These are phyloP conservation scores for Lichtheimia corymbifera DNA, from an alignment of 371 early-diverging fungal genomes.

Conservation along the genomic window DNA sequence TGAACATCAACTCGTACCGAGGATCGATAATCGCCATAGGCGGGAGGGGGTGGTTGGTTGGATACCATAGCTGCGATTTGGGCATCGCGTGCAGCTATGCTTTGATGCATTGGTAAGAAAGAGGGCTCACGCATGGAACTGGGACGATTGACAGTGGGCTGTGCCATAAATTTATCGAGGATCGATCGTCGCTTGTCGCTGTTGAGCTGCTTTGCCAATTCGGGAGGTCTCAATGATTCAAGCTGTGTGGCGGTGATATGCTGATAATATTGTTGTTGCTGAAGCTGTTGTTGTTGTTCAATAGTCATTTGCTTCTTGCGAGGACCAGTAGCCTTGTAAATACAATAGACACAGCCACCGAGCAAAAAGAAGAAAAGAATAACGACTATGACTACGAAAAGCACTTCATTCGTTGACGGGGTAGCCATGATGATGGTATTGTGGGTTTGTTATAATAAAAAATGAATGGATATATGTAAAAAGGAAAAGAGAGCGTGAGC, in stretches of 20 bases:
- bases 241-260: slow-evolving; percentile 26
- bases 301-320: slow-evolving; percentile 12
- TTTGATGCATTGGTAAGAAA: slow-evolving; percentile 18
- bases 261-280: slow-evolving; percentile 19
- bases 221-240: slow-evolving; percentile 22
- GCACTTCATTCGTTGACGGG: slow-evolving; percentile 24
- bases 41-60: slow-evolving; percentile 12
- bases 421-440: slow-evolving; percentile 14
- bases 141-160: slow-evolving; percentile 6
- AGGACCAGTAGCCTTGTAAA: slow-evolving; percentile 20
- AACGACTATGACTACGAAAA: slow-evolving; percentile 24
- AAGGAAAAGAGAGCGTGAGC: neutral
- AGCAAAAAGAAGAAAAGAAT: slow-evolving; percentile 24
- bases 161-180: slow-evolving; percentile 13
- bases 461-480: slow-evolving; percentile 13
- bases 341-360: slow-evolving; percentile 15
- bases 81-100: slow-evolving; percentile 11
- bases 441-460: slow-evolving; percentile 1
- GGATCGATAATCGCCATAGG: slow-evolving; percentile 20
- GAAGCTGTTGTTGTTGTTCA: slow-evolving; percentile 19
- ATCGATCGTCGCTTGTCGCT: slow-evolving; percentile 20
- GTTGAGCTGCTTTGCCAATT: slow-evolving; percentile 17
- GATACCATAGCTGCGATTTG: slow-evolving; percentile 9
- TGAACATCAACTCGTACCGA: slow-evolving; percentile 13
- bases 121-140: slow-evolving; percentile 17